Percentiles rank a stretch among this genome's conserved stretches.
Conservation (phyloP, 306 rosid species). For the Trichosanthes cucumerina region DNA sequence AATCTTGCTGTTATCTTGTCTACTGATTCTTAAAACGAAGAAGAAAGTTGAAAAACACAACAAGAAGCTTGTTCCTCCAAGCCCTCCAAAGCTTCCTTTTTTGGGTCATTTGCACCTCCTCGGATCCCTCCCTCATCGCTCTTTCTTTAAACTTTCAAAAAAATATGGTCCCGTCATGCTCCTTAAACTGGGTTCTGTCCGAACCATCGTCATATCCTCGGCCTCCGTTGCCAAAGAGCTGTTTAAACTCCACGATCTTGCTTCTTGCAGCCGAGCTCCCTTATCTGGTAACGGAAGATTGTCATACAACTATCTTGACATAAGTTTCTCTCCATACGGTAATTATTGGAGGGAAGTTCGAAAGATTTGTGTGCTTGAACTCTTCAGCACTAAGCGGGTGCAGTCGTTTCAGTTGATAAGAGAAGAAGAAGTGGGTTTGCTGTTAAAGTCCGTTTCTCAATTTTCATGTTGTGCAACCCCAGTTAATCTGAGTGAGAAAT, state of each 20-base stretch:
- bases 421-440: slow-evolving; percentile 18
- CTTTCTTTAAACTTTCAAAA: slow-evolving; percentile 29
- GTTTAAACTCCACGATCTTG: slow-evolving; percentile 20
- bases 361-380: neutral
- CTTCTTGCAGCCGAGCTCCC: slow-evolving; percentile 17
- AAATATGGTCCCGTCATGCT: slow-evolving; percentile 42
- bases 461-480: no score
- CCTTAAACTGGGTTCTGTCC: slow-evolving; percentile 18
- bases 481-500: no score
- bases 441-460: no score
- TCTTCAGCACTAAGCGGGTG: slow-evolving; percentile 23
- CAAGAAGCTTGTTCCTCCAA: slow-evolving; percentile 11
- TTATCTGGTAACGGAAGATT: neutral
- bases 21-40: neutral
- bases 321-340: slow-evolving; percentile 9
- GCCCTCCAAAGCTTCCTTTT: slow-evolving; percentile 41
- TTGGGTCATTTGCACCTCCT: slow-evolving; percentile 35
- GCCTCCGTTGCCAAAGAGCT: slow-evolving; percentile 14
- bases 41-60: no score
- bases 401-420: slow-evolving; percentile 16
- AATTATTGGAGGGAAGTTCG: neutral
- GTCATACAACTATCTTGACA: slow-evolving; percentile 10
- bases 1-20: neutral
- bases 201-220: slow-evolving; percentile 5
- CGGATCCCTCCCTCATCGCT: slow-evolving; percentile 10